A percentile compares a stretch with the other conserved stretches of the same genome.
phyloP scores from a whole-genome alignment of 768 basidiomycete genomes.

The Russula foetens region DNA sequence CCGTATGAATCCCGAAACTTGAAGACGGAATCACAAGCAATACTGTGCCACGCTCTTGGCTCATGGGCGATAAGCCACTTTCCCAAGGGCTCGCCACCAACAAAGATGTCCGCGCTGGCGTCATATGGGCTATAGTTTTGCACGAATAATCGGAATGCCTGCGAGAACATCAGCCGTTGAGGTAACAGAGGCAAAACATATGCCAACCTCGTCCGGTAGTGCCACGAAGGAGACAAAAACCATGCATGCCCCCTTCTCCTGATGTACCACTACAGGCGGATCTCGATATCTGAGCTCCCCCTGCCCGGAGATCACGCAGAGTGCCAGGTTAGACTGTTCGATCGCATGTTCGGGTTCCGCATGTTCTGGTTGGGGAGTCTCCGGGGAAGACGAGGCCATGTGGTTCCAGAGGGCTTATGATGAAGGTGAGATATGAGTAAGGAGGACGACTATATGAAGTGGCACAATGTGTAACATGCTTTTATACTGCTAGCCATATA shows the following conservation, averaged over 20 bases:
- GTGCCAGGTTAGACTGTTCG: conserved; percentile 7
- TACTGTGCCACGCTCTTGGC: conserved; percentile 6
- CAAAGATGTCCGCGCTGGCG: conserved; percentile 3
- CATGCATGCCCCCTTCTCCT: neutral
- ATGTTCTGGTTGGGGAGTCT: neutral
- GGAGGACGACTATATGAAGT: too few species aligned
- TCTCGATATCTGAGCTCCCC: conserved; percentile 6
- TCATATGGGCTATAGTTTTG: conserved; percentile 1
- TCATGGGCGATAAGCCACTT: conserved; percentile 11
- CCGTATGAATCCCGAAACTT: conserved; percentile 3
- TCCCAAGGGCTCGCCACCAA: neutral
- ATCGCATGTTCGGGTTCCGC: conserved; percentile 2
- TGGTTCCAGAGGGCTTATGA: neutral
- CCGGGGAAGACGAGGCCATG: neutral
- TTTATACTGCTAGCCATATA: neutral
- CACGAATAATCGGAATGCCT: conserved; percentile 5
- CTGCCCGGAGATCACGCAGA: conserved; percentile 1
- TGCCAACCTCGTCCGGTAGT: conserved; percentile 2
- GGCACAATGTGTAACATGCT: neutral
- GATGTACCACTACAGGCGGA: neutral
- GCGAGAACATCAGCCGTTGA: neutral
- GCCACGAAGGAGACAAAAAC: conserved; percentile 6
- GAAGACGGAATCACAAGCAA: conserved; percentile 8
- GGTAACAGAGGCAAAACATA: neutral
- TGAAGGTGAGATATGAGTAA: neutral